Percentiles rank a stretch among this genome's conserved stretches.
phyloP scores from a whole-genome alignment of 257 asterid genomes.

The Cinchona pubescens region DNA sequence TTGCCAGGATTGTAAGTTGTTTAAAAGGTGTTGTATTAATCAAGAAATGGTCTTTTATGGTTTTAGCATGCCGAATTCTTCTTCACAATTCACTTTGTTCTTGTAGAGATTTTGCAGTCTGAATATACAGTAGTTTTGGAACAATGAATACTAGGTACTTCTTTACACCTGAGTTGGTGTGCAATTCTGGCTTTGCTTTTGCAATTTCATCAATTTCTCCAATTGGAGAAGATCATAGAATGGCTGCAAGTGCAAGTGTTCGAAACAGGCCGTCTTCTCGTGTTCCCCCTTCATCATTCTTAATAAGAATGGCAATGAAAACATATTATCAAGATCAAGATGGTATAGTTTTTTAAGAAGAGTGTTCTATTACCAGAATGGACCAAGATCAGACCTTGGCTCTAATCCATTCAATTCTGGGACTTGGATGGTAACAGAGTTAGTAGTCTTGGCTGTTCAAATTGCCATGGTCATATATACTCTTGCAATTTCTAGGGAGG shows the following conservation, averaged over 20 bases:
- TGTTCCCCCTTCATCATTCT: constrained; percentile 40
- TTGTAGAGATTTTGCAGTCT: background rate
- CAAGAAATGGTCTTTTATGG: background rate
- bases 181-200: constrained; percentile 38
- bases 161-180: constrained; percentile 51
- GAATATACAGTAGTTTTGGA: background rate
- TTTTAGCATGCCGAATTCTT: background rate
- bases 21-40: background rate
- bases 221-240: constrained; percentile 37
- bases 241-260: constrained; percentile 18
- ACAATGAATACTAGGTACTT: constrained; percentile 52
- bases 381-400: constrained; percentile 71
- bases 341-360: constrained; percentile 73
- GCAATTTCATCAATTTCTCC: constrained; percentile 41
- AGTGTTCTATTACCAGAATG: constrained; percentile 84
- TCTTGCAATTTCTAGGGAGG: constrained; percentile 49
- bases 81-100: background rate
- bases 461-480: constrained; percentile 39
- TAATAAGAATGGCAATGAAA: constrained; percentile 63
- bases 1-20: background rate
- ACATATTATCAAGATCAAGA: constrained; percentile 73
- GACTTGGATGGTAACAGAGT: constrained; percentile 72
- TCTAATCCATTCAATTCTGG: constrained; percentile 79
- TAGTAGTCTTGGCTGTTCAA: constrained; percentile 51
- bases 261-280: constrained; percentile 44